Conservation (phyloP, 805 yeast genomes). For the Zygosaccharomyces bailii region DNA sequence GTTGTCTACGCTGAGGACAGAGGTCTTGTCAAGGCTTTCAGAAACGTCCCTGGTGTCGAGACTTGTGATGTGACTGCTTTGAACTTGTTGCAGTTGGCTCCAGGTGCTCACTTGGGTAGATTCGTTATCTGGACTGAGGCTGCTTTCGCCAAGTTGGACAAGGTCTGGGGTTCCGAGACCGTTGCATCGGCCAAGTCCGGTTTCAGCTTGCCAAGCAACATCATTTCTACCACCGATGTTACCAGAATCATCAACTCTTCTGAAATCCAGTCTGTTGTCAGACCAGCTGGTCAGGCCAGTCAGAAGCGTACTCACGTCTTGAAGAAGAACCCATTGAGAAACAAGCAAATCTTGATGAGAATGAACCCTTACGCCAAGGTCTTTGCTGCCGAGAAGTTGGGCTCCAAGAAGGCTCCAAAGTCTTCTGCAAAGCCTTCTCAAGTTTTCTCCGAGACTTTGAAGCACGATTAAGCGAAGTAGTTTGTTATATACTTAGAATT, state of each 20-base stretch:
- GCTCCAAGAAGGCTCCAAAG: constrained; percentile 72
- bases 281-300: constrained; percentile 92
- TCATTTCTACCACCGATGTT: constrained; percentile 92
- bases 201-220: constrained; percentile 91
- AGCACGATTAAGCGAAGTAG: constrained; percentile 46
- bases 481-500: background rate
- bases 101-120: constrained; percentile 99
- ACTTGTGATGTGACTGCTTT: constrained; percentile 87
- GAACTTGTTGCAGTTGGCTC: constrained; percentile 97
- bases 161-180: constrained; percentile 93
- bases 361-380: constrained; percentile 99
- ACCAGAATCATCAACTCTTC: constrained; percentile 98
- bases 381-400: constrained; percentile 86
- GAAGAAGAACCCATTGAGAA: constrained; percentile 99
- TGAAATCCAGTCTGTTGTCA: constrained; percentile 96
- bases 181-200: constrained; percentile 80
- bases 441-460: constrained; percentile 64
- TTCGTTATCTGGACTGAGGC: constrained; percentile 99
- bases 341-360: constrained; percentile 97
- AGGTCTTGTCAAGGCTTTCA: constrained; percentile 97
- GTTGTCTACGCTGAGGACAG: constrained; percentile 97
- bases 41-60: constrained; percentile 99
- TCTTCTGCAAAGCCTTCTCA: constrained; percentile 67
- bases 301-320: constrained; percentile 92
- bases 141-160: constrained; percentile 95